Conservation (phyloP, 805 yeast genomes). For the Starmera caribaea region DNA sequence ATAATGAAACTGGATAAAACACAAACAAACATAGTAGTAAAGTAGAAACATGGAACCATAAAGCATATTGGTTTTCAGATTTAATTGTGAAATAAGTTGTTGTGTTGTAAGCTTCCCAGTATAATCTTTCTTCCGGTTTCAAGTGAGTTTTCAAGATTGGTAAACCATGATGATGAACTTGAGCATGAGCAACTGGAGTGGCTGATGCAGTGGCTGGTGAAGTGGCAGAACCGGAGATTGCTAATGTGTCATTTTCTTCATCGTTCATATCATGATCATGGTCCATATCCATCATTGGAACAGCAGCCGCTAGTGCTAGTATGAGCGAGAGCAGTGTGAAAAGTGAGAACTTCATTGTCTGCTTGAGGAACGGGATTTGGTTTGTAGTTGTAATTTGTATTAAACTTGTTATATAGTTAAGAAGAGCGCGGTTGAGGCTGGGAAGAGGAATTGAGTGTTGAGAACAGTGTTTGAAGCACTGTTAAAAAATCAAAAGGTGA, state of each 20-base stretch:
- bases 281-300: conserved; percentile 16
- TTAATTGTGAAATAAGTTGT: conserved; percentile 60
- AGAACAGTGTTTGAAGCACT: too few relatives aligned
- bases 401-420: too few relatives aligned
- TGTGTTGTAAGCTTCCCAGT: conserved; percentile 74
- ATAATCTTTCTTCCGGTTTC: conserved; percentile 60
- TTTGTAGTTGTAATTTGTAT: too few relatives aligned
- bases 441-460: too few relatives aligned
- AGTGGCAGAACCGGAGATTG: conserved; percentile 3
- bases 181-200: conserved; percentile 38
- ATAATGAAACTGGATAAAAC: conserved; percentile 59
- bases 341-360: too few relatives aligned
- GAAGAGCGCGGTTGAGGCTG: too few relatives aligned
- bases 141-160: conserved; percentile 63
- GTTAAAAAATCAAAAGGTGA: too few relatives aligned
- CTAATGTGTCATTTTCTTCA: neutral
- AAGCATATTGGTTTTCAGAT: conserved; percentile 37
- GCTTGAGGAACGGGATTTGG: too few relatives aligned
- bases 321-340: too few relatives aligned
- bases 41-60: conserved; percentile 45
- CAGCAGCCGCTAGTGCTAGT: neutral
- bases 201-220: conserved; percentile 5
- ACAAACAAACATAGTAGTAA: conserved; percentile 36
- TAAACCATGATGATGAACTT: conserved; percentile 49
- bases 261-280: conserved; percentile 6